phyloP scores from a whole-genome alignment of 2,329 filamentous ascomycete species.

The Dothiorella sarmentorum region DNA sequence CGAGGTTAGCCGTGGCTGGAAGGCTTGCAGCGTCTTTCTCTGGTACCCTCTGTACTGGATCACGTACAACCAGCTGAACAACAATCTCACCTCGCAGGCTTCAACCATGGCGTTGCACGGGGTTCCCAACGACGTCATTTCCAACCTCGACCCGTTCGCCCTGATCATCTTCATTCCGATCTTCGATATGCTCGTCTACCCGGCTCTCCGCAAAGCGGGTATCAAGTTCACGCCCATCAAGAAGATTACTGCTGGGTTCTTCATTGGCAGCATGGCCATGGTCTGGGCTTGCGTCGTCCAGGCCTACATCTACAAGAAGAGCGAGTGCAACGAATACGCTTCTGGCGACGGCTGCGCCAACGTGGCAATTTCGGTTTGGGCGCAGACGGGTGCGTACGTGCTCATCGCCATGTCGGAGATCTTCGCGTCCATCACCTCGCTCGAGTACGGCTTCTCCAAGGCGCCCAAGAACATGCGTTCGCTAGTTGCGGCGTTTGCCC shows the following conservation, averaged over 20 bases:
- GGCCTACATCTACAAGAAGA: constrained; percentile 46
- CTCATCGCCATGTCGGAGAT: constrained; percentile 60
- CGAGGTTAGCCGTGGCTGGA: constrained; percentile 63
- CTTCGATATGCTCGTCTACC: constrained; percentile 65
- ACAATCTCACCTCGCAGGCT: constrained; percentile 66
- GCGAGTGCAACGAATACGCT: constrained; percentile 41
- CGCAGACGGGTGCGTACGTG: constrained; percentile 50
- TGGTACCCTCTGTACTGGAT: constrained; percentile 70
- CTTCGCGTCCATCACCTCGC: constrained; percentile 63
- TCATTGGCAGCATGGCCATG: constrained; percentile 61
- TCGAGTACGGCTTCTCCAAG: constrained; percentile 73
- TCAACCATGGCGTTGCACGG: constrained; percentile 64
- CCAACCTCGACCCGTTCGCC: constrained; percentile 72
- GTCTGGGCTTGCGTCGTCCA: constrained; percentile 57
- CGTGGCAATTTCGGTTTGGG: constrained; percentile 54
- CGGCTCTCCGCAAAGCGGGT: constrained; percentile 59
- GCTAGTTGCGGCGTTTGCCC: constrained; percentile 35
- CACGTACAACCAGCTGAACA: constrained; percentile 64
- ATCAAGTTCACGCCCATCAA: constrained; percentile 72
- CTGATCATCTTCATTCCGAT: constrained; percentile 73
- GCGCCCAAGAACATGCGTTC: constrained; percentile 62
- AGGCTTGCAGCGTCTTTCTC: constrained; percentile 41
- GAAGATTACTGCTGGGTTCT: constrained; percentile 69
- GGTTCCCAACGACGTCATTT: constrained; percentile 73
- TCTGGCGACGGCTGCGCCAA: constrained; percentile 49